Percentiles rank a stretch among this genome's conserved stretches.
These are phyloP conservation scores for Lyophyllum semitale DNA, from an alignment of 768 basidiomycete species.

Conservation along the genomic window DNA sequence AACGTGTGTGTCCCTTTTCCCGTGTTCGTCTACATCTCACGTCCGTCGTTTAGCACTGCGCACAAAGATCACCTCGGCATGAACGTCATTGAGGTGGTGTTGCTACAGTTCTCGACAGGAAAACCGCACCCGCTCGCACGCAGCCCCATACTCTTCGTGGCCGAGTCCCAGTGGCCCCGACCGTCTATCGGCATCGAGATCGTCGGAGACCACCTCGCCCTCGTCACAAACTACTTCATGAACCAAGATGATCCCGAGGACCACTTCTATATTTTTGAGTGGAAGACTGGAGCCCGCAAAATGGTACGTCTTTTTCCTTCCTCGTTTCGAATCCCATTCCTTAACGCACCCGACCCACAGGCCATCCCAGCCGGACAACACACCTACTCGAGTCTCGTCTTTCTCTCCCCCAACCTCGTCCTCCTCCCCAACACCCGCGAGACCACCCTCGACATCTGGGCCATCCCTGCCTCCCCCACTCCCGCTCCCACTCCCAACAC, in stretches of 20 bases:
- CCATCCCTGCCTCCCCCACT: neutral
- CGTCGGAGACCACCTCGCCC: constrained; percentile 17
- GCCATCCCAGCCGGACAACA: constrained; percentile 9
- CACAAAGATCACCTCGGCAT: neutral
- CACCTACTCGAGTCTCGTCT: constrained; percentile 24
- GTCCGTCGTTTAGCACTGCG: neutral
- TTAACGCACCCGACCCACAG: constrained; percentile 5
- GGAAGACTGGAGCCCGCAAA: constrained; percentile 17
- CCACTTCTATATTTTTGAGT: constrained; percentile 17
- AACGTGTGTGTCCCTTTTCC: constrained; percentile 28
- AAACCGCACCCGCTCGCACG: constrained; percentile 16
- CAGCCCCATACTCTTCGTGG: constrained; percentile 26
- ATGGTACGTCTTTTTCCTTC: constrained; percentile 4
- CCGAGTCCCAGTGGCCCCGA: constrained; percentile 10
- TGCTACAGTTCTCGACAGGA: constrained; percentile 8
- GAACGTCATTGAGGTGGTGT: neutral
- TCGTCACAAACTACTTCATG: constrained; percentile 6
- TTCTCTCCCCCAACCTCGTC: constrained; percentile 23
- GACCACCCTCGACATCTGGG: constrained; percentile 26
- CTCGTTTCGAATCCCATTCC: neutral
- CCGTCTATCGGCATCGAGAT: constrained; percentile 19
- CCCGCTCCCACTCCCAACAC: constrained; percentile 11
- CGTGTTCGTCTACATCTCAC: neutral
- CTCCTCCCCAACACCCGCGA: constrained; percentile 24
- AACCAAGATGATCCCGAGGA: neutral